A percentile compares a stretch with the other conserved stretches of the same genome.
Conservation (phyloP, 2,329 filamentous ascomycete genomes). For the Penicillium sp. region DNA sequence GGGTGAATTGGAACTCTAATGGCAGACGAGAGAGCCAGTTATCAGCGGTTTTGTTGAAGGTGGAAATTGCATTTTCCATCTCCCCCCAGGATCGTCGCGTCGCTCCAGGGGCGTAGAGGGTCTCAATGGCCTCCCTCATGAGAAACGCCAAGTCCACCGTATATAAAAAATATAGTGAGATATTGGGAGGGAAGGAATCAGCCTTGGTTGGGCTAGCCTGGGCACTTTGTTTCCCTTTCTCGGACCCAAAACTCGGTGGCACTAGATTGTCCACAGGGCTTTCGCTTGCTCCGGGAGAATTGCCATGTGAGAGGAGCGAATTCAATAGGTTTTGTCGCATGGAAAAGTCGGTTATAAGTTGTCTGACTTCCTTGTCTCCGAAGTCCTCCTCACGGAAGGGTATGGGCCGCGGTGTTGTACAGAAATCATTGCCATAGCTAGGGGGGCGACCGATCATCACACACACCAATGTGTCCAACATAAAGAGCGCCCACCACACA, state of each 20-base stretch:
- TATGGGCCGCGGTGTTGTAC: conserved; percentile 43
- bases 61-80: conserved; percentile 36
- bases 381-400: conserved; percentile 42
- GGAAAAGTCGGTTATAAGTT: conserved; percentile 36
- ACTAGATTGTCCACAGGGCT: neutral
- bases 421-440: conserved; percentile 39
- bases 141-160: conserved; percentile 38
- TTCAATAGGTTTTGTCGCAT: conserved; percentile 31
- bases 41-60: conserved; percentile 36
- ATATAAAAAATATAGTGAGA: conserved; percentile 41
- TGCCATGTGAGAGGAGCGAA: conserved; percentile 19
- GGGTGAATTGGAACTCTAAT: conserved; percentile 35
- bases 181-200: conserved; percentile 36
- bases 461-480: conserved; percentile 42
- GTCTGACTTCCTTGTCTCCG: conserved; percentile 28
- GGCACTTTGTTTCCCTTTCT: conserved; percentile 18
- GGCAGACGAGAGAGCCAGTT: conserved; percentile 41
- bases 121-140: conserved; percentile 37
- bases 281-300: conserved; percentile 11
- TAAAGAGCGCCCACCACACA: conserved; percentile 47
- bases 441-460: conserved; percentile 46
- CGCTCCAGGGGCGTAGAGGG: conserved; percentile 39
- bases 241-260: neutral
- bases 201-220: conserved; percentile 24
- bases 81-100: conserved; percentile 36